Evolutionary conservation across 306 rosid genomes (phyloP).

Genomic region (Luffa acutangula): DNA sequence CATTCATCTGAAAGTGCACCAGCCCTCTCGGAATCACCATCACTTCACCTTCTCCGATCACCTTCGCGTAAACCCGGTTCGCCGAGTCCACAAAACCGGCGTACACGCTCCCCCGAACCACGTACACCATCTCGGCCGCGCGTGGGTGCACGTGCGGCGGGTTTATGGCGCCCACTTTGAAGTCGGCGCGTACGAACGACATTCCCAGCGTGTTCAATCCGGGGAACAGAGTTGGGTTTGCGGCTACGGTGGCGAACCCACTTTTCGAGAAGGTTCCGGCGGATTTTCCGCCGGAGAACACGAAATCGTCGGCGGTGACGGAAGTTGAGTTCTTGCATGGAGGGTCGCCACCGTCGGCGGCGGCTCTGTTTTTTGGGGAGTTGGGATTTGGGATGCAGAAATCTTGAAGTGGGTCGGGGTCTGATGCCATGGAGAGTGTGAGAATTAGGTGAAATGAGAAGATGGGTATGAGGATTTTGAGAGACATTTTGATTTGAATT

Average conservation of each 20-base stretch:
- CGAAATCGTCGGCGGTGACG: slow-evolving; percentile 53
- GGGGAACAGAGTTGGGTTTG: slow-evolving; percentile 43
- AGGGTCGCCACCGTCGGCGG: slow-evolving; percentile 20
- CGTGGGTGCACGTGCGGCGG: slow-evolving; percentile 94
- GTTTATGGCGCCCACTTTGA: slow-evolving; percentile 56
- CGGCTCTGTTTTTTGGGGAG: slow-evolving; percentile 20
- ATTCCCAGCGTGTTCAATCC: slow-evolving; percentile 84
- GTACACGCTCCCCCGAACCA: slow-evolving; percentile 58
- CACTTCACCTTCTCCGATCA: slow-evolving; percentile 64
- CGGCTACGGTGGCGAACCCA: slow-evolving; percentile 51
- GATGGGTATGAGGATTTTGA: slow-evolving; percentile 18
- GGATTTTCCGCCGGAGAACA: slow-evolving; percentile 42
- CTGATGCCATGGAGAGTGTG: slow-evolving; percentile 41
- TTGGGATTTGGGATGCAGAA: slow-evolving; percentile 68
- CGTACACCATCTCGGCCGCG: slow-evolving; percentile 68
- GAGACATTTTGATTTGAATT: slow-evolving; percentile 28
- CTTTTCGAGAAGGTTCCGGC: slow-evolving; percentile 51
- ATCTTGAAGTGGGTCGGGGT: slow-evolving; percentile 92
- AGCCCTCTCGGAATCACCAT: slow-evolving; percentile 86
- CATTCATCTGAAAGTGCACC: slow-evolving; percentile 80
- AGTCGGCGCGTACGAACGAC: slow-evolving; percentile 69
- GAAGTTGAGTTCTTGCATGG: slow-evolving; percentile 76
- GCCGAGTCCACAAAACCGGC: slow-evolving; percentile 78
- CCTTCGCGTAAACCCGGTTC: slow-evolving; percentile 50
- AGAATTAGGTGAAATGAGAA: slow-evolving; percentile 16